phyloP scores from a whole-genome alignment of 2,329 filamentous ascomycete species.

The Intubia oerlemansii region DNA sequence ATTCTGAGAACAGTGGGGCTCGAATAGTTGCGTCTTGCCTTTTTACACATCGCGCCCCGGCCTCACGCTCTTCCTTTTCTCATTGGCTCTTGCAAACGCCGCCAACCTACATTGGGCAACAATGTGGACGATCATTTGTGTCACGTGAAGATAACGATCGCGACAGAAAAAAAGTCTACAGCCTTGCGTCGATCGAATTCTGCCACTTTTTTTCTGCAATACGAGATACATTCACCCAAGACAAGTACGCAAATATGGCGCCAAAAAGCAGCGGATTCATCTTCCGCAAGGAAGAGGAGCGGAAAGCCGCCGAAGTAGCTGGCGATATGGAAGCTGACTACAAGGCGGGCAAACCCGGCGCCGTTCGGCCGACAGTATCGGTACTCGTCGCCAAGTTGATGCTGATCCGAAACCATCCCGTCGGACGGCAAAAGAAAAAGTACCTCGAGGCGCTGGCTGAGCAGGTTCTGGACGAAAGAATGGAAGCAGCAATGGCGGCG shows the following conservation, averaged over 20 bases:
- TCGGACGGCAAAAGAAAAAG: constrained; percentile 6
- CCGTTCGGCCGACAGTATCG: constrained; percentile 4
- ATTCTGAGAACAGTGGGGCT: no score
- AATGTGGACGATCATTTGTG: not conserved
- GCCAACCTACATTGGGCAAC: no score
- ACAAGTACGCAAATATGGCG: not conserved
- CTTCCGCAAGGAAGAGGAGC: constrained; percentile 3
- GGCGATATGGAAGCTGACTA: constrained; percentile 2
- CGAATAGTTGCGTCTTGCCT: no score
- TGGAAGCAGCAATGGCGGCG: not conserved
- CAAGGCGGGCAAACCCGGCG: constrained; percentile 3
- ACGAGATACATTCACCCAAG: not conserved
- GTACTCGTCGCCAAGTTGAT: constrained; percentile 4
- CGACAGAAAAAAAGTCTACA: not conserved
- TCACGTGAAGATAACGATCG: not conserved
- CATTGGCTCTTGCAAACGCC: no score
- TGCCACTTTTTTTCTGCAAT: no score
- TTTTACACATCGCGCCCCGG: no score
- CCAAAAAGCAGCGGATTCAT: constrained; percentile 2
- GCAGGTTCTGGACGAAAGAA: constrained; percentile 5
- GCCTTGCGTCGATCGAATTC: no score
- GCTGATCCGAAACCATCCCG: constrained; percentile 6
- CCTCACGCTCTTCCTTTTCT: no score
- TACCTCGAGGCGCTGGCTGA: constrained; percentile 7
- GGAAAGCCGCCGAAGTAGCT: constrained; percentile 2